Evolutionary conservation across 352 stramenopile genomes (phyloP).

Genomic region (Phytophthora pistaciae): DNA sequence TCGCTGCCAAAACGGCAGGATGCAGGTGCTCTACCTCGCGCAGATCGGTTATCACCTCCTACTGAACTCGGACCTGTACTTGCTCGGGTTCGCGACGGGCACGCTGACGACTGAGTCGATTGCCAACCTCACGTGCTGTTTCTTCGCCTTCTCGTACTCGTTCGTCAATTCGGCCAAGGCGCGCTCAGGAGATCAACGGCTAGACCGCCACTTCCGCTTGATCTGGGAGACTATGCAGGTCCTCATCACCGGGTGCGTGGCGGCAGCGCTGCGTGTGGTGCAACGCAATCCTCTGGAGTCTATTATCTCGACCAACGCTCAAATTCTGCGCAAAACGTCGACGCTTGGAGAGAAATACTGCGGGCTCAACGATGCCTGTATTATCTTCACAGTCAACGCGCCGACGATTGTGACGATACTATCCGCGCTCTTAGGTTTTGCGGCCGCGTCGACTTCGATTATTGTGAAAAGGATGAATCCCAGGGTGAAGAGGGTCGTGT

Average conservation of each 20-base stretch:
- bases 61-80: constrained; percentile 14
- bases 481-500: constrained; percentile 4
- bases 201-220: constrained; percentile 16
- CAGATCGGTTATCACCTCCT: constrained; percentile 18
- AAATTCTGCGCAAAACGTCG: constrained; percentile 34
- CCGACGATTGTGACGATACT: constrained; percentile 11
- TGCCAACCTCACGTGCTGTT: constrained; percentile 18
- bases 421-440: constrained; percentile 1
- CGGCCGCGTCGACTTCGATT: constrained; percentile 7
- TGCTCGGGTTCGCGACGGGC: constrained; percentile 8
- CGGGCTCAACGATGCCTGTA: constrained; percentile 27
- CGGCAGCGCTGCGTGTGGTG: constrained; percentile 5
- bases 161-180: constrained; percentile 15
- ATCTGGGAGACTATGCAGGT: constrained; percentile 21
- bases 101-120: constrained; percentile 20
- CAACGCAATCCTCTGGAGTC: constrained; percentile 25
- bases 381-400: constrained; percentile 33
- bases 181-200: constrained; percentile 18
- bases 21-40: constrained; percentile 17
- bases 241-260: constrained; percentile 16
- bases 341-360: constrained; percentile 17
- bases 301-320: constrained; percentile 25
- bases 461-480: not conserved
- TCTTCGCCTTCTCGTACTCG: constrained; percentile 24
- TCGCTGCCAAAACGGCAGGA: constrained; percentile 14